Base-by-base conservation (phyloP, 352 stramenopile species). In the Phytopythium vexans region DNA sequence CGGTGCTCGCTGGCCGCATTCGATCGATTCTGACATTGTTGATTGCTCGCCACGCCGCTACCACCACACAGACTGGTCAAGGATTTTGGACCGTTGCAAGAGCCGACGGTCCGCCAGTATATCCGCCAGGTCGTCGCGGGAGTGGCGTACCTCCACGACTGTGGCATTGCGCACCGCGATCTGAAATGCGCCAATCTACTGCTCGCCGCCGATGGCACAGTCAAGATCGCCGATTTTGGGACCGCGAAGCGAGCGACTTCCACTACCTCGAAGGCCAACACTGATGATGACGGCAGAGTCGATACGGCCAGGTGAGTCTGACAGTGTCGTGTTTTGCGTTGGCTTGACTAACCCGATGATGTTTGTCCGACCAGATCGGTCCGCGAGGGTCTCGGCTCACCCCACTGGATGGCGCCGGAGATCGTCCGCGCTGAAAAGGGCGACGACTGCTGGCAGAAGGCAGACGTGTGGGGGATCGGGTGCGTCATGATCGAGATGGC, bases 321-420 rank as follows among this genome's bases (percentile, higher is more conserved):
- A 31, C 31, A n/a, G 4, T 2, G 10, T 38, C 33, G n/a, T 41
- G 4, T n/a, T n/a, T n/a, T n/a, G n/a, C n/a, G n/a, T n/a, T n/a
- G n/a, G n/a, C n/a, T n/a, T n/a, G n/a, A n/a, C n/a, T n/a, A n/a
- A n/a, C n/a, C n/a, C n/a, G 35, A 5, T 46, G 34, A 33, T 16
- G 15, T 42, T n/a, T 16, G 16, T 37, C 42, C 16, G 16, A 52
- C 15, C 38, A 89, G 77, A 43, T 91, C 81, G 0, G 77, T 88
- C 16, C 70, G 77, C 21, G 76, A 92, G 51, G 79, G 82, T 10
- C 56, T 89, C n/a, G 87, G 96, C 0, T 97, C 86, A 12, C 90
- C 93, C n/a, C 97, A 95, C 56, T 98, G 90, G 90, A 97, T 98
- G 92, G 91, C 94, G 6, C 94, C 95, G 0, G 95, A 99, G 75